These are phyloP conservation scores for Phytophthora meadii DNA, from an alignment of 352 stramenopile species.

Conservation along the genomic window DNA sequence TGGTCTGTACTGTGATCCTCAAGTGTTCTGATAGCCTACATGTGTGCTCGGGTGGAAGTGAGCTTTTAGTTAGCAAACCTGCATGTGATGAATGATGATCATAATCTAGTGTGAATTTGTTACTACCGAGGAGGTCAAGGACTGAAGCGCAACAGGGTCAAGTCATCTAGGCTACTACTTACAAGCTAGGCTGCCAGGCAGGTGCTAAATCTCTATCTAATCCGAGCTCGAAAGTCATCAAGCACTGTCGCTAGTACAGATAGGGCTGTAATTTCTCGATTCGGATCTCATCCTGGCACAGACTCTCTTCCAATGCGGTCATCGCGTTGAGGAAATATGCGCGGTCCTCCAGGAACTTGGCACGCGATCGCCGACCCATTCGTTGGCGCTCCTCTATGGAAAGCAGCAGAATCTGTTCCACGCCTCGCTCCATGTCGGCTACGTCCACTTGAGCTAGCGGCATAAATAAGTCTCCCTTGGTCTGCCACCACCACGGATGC, in stretches of 20 bases:
- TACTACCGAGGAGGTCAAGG: constrained; percentile 3
- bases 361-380: constrained; percentile 71
- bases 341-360: constrained; percentile 80
- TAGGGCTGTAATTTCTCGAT: constrained; percentile 81
- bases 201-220: constrained; percentile 44
- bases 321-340: constrained; percentile 86
- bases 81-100: constrained; percentile 31
- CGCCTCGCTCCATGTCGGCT: constrained; percentile 66
- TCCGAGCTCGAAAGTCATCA: constrained; percentile 21
- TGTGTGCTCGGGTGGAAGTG: not conserved
- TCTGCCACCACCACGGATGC: constrained; percentile 82
- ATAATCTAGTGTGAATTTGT: constrained; percentile 40
- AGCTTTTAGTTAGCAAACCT: not conserved
- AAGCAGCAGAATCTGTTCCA: constrained; percentile 77
- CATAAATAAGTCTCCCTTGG: constrained; percentile 87
- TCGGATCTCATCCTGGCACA: constrained; percentile 82
- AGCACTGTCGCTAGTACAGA: constrained; percentile 60
- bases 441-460: constrained; percentile 68
- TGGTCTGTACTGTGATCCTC: constrained; percentile 17
- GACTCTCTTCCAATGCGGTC: constrained; percentile 74
- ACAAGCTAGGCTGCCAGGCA: constrained; percentile 25
- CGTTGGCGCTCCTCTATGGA: constrained; percentile 76
- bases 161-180: constrained; percentile 36
- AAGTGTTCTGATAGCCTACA: constrained; percentile 27
- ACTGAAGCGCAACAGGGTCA: not conserved